Base-by-base conservation (phyloP, 2,329 filamentous ascomycete genomes). In the Aspergillus sp. region DNA sequence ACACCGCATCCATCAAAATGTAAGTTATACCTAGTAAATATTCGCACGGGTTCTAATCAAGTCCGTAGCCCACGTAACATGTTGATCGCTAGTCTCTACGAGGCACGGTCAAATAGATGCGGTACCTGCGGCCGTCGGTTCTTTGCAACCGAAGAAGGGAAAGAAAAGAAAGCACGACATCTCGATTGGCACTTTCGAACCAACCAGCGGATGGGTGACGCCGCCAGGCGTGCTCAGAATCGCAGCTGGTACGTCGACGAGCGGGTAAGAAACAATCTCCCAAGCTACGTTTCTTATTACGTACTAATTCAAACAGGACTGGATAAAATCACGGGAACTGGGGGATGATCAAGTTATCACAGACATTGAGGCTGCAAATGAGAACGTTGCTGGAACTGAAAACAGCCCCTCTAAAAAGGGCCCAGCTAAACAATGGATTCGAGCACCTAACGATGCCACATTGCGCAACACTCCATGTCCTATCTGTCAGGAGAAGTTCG, bases 101-200 rank as follows among this genome's bases (percentile, higher is more conserved):
- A 93, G 60, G 86, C 88, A 19, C 85, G 91, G 40, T 90, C 93
- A 0, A 90, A 92, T 58, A 90, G 93, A 56, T 99, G 95, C 73
- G 90, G 89, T 12, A 93, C 93, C 58, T 99, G 95, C 71, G 95
- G 93, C 23, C 86, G 93, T 59, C 88, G 95, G 2, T 99, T 99
- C 73, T 84, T 84, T 54, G 84, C 85, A 4, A 90, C 90, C 49
- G 85, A 87, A 12, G 86, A 90, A 63, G 93, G 93, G 12, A 90
- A 86, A 67, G 87, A 88, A 70, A 90, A 90, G 79, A 98, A 98
- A 78, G 90, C 88, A 23, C 86, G 89, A 3, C 95, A 99, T 72
- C 88, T 99, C 81, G 95, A 99, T 75, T 99, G 95, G 95, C 95
- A 99, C 75, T 99, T 99, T 78, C 88, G 89, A 56, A 93, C 93